Conservation (phyloP, 805 yeast species). For the Candida berthetii region DNA sequence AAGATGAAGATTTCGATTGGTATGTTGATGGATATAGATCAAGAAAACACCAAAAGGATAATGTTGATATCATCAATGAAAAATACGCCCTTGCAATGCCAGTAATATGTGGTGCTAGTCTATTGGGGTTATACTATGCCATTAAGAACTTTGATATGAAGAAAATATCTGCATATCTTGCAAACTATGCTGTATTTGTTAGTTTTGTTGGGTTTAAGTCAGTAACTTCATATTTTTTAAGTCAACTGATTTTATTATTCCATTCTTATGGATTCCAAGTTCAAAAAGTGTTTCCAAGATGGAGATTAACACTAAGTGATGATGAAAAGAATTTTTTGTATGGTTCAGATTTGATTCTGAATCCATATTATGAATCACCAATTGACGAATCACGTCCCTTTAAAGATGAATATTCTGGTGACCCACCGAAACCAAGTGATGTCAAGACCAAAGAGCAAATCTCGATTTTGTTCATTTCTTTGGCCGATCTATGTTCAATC, state of each 20-base stretch:
- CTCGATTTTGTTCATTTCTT: slow-evolving; percentile 14
- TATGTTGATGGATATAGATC: not conserved
- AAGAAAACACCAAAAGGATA: not conserved
- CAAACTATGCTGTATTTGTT: slow-evolving; percentile 26
- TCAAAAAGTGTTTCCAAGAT: slow-evolving; percentile 26
- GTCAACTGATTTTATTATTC: too few relatives aligned
- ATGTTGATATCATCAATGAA: slow-evolving; percentile 6
- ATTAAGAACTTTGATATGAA: slow-evolving; percentile 26
- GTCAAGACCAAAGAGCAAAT: slow-evolving; percentile 3
- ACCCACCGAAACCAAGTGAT: slow-evolving; percentile 8
- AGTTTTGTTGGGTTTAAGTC: slow-evolving; percentile 26
- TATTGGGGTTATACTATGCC: slow-evolving; percentile 31
- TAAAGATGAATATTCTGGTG: not conserved
- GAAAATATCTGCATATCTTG: slow-evolving; percentile 25
- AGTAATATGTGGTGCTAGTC: slow-evolving; percentile 30
- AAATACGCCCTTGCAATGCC: slow-evolving; percentile 37
- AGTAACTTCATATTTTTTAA: slow-evolving; percentile 15
- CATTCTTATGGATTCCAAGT: too few relatives aligned
- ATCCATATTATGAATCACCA: slow-evolving; percentile 17
- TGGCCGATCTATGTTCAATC: slow-evolving; percentile 21
- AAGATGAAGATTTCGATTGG: not conserved
- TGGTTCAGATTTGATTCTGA: slow-evolving; percentile 31
- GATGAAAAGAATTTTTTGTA: slow-evolving; percentile 27
- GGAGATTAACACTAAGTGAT: slow-evolving; percentile 31
- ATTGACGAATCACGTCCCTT: slow-evolving; percentile 9